Evolutionary conservation across 129 eudicot genomes (phyloP).

Genomic region (Flaveria trinervia): DNA sequence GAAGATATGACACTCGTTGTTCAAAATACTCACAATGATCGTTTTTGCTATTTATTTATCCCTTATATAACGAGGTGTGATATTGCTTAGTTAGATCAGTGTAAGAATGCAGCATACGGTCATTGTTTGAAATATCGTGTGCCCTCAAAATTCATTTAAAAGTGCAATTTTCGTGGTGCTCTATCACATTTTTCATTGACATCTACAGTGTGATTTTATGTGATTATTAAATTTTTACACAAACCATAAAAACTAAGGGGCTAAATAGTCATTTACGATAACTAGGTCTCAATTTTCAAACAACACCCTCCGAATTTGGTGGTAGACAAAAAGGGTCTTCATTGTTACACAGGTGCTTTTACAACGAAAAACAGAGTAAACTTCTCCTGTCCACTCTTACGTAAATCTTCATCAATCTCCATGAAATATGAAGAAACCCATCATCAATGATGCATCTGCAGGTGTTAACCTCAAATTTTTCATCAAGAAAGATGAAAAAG

Average conservation of each 20-base stretch:
- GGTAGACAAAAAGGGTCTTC: not conserved
- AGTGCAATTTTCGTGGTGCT: too few relatives aligned
- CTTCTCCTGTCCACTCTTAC: conserved; percentile 36
- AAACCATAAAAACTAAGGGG: not conserved
- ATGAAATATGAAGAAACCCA: conserved; percentile 55
- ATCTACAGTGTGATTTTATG: too few relatives aligned
- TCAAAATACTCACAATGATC: too few relatives aligned
- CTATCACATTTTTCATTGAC: too few relatives aligned
- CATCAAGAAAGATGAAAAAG: conserved; percentile 32
- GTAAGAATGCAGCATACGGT: too few relatives aligned
- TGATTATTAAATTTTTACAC: not conserved
- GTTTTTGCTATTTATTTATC: too few relatives aligned
- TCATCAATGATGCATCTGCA: conserved; percentile 24
- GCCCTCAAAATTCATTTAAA: too few relatives aligned
- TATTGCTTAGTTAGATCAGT: too few relatives aligned
- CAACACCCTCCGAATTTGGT: not conserved
- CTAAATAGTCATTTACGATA: not conserved
- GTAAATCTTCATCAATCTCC: conserved; percentile 21
- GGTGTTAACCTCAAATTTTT: conserved; percentile 36
- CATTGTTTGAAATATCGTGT: too few relatives aligned
- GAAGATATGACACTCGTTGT: too few relatives aligned
- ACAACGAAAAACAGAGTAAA: conserved; percentile 29
- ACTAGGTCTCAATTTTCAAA: not conserved
- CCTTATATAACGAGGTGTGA: too few relatives aligned
- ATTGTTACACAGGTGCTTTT: not conserved